A percentile compares a stretch with the other conserved stretches of the same genome.
Evolutionary conservation across 129 eudicot species (phyloP).

Genomic region (Chrysanthemum lavandulifolium): DNA sequence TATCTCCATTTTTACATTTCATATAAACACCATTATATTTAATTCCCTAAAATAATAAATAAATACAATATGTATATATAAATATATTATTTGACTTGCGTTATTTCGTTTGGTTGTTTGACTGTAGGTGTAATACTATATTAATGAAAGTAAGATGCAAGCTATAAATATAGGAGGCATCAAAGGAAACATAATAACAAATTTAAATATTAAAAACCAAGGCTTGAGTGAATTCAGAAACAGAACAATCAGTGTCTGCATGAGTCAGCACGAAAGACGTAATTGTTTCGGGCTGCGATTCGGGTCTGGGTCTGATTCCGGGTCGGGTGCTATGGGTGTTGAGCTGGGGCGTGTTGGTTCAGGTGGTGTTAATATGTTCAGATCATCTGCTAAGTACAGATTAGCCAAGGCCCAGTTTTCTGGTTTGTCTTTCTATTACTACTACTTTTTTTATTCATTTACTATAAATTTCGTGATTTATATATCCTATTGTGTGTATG

Average conservation of each 20-base stretch:
- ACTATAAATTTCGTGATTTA: background rate
- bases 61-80: no score
- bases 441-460: background rate
- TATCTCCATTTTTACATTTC: background rate
- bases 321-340: conserved; percentile 49
- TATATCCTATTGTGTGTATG: no score
- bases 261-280: conserved; percentile 26
- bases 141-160: conserved; percentile 21
- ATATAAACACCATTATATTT: background rate
- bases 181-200: conserved; percentile 13
- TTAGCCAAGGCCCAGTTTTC: conserved; percentile 61
- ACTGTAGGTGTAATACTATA: conserved; percentile 15
- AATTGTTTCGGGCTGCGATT: conserved; percentile 48
- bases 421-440: conserved; percentile 33
- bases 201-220: conserved; percentile 30
- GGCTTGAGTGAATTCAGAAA: conserved; percentile 29
- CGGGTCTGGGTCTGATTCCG: conserved; percentile 28
- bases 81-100: conserved; percentile 10
- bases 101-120: conserved; percentile 9
- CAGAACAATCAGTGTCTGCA: conserved; percentile 26
- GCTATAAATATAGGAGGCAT: conserved; percentile 12
- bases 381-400: conserved; percentile 60
- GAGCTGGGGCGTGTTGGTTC: conserved; percentile 38
- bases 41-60: no score
- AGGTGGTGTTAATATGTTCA: conserved; percentile 34